phyloP scores from a whole-genome alignment of 805 yeast species.

The Ogataea angusta region DNA sequence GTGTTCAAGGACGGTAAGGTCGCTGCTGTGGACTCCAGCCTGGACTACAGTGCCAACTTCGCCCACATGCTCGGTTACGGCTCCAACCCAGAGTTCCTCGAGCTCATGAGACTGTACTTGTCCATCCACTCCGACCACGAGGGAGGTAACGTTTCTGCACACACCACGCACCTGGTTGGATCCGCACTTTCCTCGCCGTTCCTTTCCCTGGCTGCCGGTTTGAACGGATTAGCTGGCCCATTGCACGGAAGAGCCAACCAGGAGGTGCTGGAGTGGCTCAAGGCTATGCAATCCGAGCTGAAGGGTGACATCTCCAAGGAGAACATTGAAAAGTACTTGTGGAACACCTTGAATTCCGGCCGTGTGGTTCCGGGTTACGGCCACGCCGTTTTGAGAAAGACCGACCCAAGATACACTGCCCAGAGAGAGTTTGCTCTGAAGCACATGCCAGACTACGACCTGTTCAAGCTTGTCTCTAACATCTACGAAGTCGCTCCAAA shows the following conservation, averaged over 20 bases:
- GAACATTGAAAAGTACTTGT: slow-evolving; percentile 69
- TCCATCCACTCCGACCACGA: slow-evolving; percentile 86
- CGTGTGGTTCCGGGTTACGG: slow-evolving; percentile 90
- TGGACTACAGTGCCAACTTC: slow-evolving; percentile 66
- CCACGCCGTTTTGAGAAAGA: slow-evolving; percentile 83
- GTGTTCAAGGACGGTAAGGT: slow-evolving; percentile 78
- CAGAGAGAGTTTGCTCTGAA: slow-evolving; percentile 76
- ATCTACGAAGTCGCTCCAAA: slow-evolving; percentile 81
- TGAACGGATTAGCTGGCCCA: slow-evolving; percentile 85
- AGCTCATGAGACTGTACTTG: slow-evolving; percentile 75
- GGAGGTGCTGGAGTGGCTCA: slow-evolving; percentile 80
- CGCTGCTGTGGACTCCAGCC: slow-evolving; percentile 43
- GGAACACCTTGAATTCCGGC: slow-evolving; percentile 77
- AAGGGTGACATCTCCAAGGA: slow-evolving; percentile 67
- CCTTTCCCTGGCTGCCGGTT: slow-evolving; percentile 76
- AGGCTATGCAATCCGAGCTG: slow-evolving; percentile 61
- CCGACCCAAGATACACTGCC: slow-evolving; percentile 85
- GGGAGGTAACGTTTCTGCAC: slow-evolving; percentile 88
- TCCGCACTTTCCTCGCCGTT: slow-evolving; percentile 78
- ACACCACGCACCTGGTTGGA: slow-evolving; percentile 82
- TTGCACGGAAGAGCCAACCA: slow-evolving; percentile 86
- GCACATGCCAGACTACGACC: slow-evolving; percentile 74
- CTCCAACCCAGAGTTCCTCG: slow-evolving; percentile 64
- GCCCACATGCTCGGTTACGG: slow-evolving; percentile 59
- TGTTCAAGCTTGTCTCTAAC: slow-evolving; percentile 73